phyloP scores from a whole-genome alignment of 75 land plant species.

The Pseudotsuga menziesii region DNA sequence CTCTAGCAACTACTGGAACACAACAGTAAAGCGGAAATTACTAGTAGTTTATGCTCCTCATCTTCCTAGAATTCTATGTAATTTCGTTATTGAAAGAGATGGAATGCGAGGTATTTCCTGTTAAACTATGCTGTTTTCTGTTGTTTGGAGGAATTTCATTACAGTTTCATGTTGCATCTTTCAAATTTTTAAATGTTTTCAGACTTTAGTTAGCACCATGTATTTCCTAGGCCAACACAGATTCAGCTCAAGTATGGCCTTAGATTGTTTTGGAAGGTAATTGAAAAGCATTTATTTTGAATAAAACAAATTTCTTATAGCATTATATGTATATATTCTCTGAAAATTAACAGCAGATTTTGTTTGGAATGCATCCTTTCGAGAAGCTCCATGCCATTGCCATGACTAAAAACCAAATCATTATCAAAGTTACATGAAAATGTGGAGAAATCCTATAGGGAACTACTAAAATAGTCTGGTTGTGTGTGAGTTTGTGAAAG shows the following conservation, averaged over 20 bases:
- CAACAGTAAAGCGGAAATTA: conserved; percentile 36
- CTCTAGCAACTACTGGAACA: background rate
- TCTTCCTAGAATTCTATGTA: conserved; percentile 56
- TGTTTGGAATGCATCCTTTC: background rate
- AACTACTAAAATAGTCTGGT: background rate
- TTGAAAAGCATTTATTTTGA: background rate
- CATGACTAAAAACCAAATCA: background rate
- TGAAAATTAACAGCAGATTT: background rate
- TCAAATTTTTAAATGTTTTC: background rate
- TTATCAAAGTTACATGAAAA: background rate
- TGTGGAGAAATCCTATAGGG: background rate
- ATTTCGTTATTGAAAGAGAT: conserved; percentile 50
- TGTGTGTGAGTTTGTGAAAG: background rate
- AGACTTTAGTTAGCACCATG: background rate
- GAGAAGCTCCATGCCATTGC: background rate
- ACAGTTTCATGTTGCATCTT: background rate
- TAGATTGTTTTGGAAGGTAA: background rate
- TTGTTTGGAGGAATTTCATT: background rate
- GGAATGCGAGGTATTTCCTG: conserved; percentile 50
- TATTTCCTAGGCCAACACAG: background rate
- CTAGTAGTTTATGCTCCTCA: conserved; percentile 86
- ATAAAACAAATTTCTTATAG: background rate
- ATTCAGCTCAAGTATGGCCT: background rate
- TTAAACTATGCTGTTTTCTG: background rate
- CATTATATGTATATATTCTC: background rate